These are phyloP conservation scores for Cutaneotrichosporon cavernicola DNA, from an alignment of 1,284 basidiomycete genomes.

Conservation along the genomic window DNA sequence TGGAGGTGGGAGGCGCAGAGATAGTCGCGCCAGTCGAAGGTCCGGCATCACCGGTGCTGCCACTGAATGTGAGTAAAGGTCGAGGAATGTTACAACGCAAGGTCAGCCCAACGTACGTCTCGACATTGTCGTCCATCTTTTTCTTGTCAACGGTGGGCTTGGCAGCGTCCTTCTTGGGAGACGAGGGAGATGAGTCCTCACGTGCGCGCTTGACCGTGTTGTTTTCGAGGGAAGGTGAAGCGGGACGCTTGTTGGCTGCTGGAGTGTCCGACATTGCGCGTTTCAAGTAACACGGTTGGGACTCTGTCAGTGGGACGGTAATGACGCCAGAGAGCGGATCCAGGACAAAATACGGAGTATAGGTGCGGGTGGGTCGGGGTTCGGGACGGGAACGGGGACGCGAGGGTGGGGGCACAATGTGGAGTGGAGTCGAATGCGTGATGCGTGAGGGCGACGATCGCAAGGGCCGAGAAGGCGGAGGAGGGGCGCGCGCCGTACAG, in stretches of 20 bases:
- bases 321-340: conserved; percentile 3
- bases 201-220: conserved; percentile 33
- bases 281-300: conserved; percentile 6
- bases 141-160: conserved; percentile 17
- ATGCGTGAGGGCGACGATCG: not conserved
- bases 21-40: conserved; percentile 30
- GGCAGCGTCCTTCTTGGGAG: conserved; percentile 16
- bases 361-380: not conserved
- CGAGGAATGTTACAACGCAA: not conserved
- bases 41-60: conserved; percentile 32
- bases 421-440: not conserved
- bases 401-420: not conserved
- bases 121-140: conserved; percentile 47
- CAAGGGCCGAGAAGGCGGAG: not conserved
- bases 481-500: not conserved
- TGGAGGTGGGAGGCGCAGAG: conserved; percentile 33
- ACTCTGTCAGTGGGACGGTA: conserved; percentile 14
- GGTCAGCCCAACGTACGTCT: conserved; percentile 35
- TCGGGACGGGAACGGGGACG: not conserved
- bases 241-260: conserved; percentile 38
- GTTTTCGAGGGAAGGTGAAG: conserved; percentile 34
- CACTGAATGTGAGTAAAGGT: not conserved
- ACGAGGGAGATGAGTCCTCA: conserved; percentile 26
- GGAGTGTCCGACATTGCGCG: conserved; percentile 30
- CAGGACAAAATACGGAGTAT: not conserved